Conservation (phyloP, 192 early-diverging fungal genomes). For the Gonapodya prolifera region DNA sequence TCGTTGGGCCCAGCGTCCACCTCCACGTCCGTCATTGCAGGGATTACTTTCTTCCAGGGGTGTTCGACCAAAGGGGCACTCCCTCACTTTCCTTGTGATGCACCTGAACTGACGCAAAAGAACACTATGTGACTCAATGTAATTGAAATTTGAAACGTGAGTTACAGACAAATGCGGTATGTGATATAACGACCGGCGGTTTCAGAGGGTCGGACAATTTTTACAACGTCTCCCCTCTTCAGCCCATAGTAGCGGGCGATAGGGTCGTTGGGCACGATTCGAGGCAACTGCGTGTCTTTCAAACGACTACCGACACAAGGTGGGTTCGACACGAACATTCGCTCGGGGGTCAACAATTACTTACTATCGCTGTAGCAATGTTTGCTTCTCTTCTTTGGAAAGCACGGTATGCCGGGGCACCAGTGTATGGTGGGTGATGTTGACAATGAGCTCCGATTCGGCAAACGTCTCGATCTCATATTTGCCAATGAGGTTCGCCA, state of each 20-base stretch:
- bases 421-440: slow-evolving; percentile 90
- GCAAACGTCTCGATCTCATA: slow-evolving; percentile 75
- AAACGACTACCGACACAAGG: slow-evolving; percentile 46
- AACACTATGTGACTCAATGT: no score
- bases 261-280: slow-evolving; percentile 77
- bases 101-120: no score
- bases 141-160: no score
- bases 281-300: slow-evolving; percentile 89
- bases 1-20: neutral
- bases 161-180: slow-evolving; percentile 86
- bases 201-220: slow-evolving; percentile 87
- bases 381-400: slow-evolving; percentile 74
- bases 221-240: slow-evolving; percentile 72
- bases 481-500: slow-evolving; percentile 51
- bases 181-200: slow-evolving; percentile 96
- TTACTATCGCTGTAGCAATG: slow-evolving; percentile 82
- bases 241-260: slow-evolving; percentile 95
- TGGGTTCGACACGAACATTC: neutral
- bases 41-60: neutral
- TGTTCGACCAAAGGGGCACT: no score
- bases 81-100: no score
- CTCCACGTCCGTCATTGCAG: neutral
- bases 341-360: slow-evolving; percentile 13
- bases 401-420: slow-evolving; percentile 92
- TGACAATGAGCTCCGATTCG: slow-evolving; percentile 87